These are phyloP conservation scores for Phytophthora capsici DNA, from an alignment of 352 stramenopile genomes.

Conservation along the genomic window DNA sequence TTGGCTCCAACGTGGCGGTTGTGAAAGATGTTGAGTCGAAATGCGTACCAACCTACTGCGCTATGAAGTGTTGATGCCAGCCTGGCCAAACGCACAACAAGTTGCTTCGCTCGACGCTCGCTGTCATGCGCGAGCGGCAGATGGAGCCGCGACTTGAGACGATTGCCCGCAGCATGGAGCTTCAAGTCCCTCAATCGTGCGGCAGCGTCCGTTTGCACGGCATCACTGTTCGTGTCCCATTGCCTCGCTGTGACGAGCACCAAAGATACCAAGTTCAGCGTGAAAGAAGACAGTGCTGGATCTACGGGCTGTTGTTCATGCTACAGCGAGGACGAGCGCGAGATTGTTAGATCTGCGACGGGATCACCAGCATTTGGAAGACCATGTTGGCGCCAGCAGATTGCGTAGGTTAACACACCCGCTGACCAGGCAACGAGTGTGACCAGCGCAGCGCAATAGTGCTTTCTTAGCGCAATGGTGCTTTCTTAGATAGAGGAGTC, in stretches of 20 bases:
- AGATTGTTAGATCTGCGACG: constrained; percentile 5
- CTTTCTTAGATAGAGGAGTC: constrained; percentile 3
- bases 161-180: constrained; percentile 14
- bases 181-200: constrained; percentile 18
- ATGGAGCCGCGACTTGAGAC: constrained; percentile 17
- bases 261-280: constrained; percentile 9
- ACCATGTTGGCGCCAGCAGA: not conserved
- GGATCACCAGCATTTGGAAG: constrained; percentile 3
- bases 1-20: too few relatives aligned
- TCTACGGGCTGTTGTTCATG: too few relatives aligned
- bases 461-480: not conserved
- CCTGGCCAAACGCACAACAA: constrained; percentile 16
- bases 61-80: constrained; percentile 15
- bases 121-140: constrained; percentile 10
- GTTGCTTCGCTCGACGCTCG: constrained; percentile 8
- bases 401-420: not conserved
- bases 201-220: constrained; percentile 21
- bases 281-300: constrained; percentile 6
- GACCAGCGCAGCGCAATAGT: not conserved
- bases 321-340: not conserved
- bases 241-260: not conserved
- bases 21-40: not conserved
- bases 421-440: not conserved
- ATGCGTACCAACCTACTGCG: not conserved
- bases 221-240: constrained; percentile 8